Percentiles rank a stretch among this genome's conserved stretches.
These are phyloP conservation scores for Botrytis tulipae DNA, from an alignment of 2,329 filamentous ascomycete species.

Conservation along the genomic window DNA sequence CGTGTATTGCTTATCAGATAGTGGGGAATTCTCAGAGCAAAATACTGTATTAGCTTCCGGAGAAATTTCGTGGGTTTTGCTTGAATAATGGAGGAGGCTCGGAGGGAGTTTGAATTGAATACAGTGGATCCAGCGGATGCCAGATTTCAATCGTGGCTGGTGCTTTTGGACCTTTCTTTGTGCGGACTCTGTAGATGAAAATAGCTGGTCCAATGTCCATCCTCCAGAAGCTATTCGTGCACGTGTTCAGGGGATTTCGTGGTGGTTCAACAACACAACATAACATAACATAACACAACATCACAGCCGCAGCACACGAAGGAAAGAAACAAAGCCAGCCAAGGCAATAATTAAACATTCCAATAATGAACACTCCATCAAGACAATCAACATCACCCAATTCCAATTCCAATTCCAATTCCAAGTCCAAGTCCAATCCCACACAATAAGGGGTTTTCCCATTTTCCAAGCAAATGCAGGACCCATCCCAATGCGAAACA, in stretches of 20 bases:
- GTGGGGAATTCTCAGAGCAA: constrained; percentile 6
- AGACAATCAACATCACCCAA: no score
- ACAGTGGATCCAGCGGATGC: not conserved
- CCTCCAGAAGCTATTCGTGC: not conserved
- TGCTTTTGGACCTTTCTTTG: not conserved
- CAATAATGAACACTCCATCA: not conserved
- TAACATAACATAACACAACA: not conserved
- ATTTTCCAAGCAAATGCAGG: not conserved
- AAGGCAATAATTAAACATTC: not conserved
- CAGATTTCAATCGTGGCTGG: constrained; percentile 10
- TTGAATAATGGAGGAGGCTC: not conserved
- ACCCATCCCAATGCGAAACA: not conserved
- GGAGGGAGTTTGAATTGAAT: not conserved
- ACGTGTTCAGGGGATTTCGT: constrained; percentile 14
- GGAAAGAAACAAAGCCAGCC: not conserved
- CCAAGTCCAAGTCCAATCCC: no score
- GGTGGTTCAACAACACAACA: constrained; percentile 1
- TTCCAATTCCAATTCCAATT: no score
- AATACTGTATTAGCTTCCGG: constrained; percentile 7
- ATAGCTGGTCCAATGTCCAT: not conserved
- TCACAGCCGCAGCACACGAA: not conserved
- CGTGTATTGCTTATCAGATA: constrained; percentile 19
- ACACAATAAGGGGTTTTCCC: not conserved
- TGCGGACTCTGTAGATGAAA: not conserved
- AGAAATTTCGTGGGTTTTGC: constrained; percentile 18